These are phyloP conservation scores for Aspergillus awamori DNA, from an alignment of 2,329 filamentous ascomycete genomes.

Conservation along the genomic window DNA sequence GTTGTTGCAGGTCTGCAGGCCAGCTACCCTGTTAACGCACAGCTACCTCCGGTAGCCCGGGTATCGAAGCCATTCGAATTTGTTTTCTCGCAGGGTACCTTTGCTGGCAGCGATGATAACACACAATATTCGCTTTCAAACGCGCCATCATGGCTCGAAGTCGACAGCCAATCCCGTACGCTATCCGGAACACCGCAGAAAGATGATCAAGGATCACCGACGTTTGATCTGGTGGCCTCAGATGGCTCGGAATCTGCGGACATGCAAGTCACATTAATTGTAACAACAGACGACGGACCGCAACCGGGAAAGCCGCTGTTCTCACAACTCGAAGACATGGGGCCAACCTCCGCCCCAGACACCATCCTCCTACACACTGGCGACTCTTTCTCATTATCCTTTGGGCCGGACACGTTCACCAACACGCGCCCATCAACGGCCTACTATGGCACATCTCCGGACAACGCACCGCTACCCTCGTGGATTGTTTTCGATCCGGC, in stretches of 20 bases:
- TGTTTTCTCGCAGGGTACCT: conserved; percentile 62
- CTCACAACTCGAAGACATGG: conserved; percentile 39
- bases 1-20: conserved; percentile 42
- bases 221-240: conserved; percentile 69
- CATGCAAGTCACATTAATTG: conserved; percentile 70
- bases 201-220: conserved; percentile 60
- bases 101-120: conserved; percentile 58
- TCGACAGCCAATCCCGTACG: conserved; percentile 66
- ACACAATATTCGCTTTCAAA: conserved; percentile 68
- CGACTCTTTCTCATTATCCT: conserved; percentile 65
- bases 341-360: conserved; percentile 42
- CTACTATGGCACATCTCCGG: conserved; percentile 75
- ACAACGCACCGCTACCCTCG: conserved; percentile 81
- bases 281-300: conserved; percentile 56
- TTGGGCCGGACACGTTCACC: conserved; percentile 71
- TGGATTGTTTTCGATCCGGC: conserved; percentile 76
- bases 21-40: conserved; percentile 78
- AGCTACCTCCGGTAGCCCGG: conserved; percentile 78
- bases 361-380: conserved; percentile 44
- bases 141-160: conserved; percentile 72
- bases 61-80: conserved; percentile 58
- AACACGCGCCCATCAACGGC: conserved; percentile 56
- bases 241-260: conserved; percentile 66
- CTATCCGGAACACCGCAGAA: conserved; percentile 70
- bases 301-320: conserved; percentile 38